A percentile compares a stretch with the other conserved stretches of the same genome.
Evolutionary conservation across 1,284 basidiomycete species (phyloP).

Genomic region (Mycosarcoma mackinlayi): DNA sequence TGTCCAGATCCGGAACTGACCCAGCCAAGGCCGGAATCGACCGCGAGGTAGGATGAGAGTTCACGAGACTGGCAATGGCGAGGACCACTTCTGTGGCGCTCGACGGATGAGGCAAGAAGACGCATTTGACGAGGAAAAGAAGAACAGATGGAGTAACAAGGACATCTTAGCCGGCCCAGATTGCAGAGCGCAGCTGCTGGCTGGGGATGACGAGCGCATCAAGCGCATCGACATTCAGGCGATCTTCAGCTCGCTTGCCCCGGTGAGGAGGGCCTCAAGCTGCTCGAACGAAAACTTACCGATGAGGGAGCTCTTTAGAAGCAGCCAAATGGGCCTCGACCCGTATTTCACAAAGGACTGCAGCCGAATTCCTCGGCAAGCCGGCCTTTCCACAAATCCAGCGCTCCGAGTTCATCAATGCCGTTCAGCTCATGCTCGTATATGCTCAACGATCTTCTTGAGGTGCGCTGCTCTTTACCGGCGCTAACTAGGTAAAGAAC

Average conservation of each 20-base stretch:
- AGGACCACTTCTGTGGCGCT: slow-evolving; percentile 96
- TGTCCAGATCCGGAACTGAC: slow-evolving; percentile 75
- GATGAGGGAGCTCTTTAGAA: slow-evolving; percentile 79
- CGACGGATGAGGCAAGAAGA: slow-evolving; percentile 71
- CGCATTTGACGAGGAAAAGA: slow-evolving; percentile 49
- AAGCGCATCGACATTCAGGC: slow-evolving; percentile 92
- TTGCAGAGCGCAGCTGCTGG: slow-evolving; percentile 88
- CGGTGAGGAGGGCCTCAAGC: slow-evolving; percentile 71
- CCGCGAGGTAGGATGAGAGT: slow-evolving; percentile 93
- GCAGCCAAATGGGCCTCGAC: slow-evolving; percentile 90
- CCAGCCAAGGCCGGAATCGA: slow-evolving; percentile 53
- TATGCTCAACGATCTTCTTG: slow-evolving; percentile 85
- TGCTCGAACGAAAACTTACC: slow-evolving; percentile 75
- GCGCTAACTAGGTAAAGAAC: slow-evolving; percentile 90
- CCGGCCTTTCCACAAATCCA: slow-evolving; percentile 75
- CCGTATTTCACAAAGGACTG: slow-evolving; percentile 76
- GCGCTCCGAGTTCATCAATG: slow-evolving; percentile 78
- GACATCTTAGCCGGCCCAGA: slow-evolving; percentile 99
- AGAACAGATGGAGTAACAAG: slow-evolving; percentile 78
- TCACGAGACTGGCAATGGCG: slow-evolving; percentile 93
- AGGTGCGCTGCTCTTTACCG: slow-evolving; percentile 94
- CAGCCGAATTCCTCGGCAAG: slow-evolving; percentile 74
- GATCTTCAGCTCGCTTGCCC: slow-evolving; percentile 90
- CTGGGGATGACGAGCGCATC: slow-evolving; percentile 87
- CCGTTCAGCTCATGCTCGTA: slow-evolving; percentile 85